These are phyloP conservation scores for Stephania cephalantha DNA, from an alignment of 164 flowering plant species.

Conservation along the genomic window DNA sequence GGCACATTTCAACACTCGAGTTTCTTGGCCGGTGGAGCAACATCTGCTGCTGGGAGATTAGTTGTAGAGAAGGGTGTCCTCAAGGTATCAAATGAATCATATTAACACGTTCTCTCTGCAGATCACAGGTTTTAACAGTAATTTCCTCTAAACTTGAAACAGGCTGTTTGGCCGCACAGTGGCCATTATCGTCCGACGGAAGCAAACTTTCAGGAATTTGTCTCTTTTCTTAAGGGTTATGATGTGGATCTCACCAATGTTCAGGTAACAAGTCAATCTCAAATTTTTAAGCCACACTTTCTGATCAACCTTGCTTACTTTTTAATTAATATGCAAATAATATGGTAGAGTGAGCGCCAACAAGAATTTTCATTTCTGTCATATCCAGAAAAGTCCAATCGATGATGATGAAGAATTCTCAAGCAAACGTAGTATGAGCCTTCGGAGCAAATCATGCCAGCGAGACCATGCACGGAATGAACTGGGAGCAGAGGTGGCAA, in stretches of 20 bases:
- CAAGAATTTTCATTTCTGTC: neutral
- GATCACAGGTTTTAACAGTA: neutral
- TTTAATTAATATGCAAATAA: neutral
- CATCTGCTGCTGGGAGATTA: slow-evolving; percentile 86
- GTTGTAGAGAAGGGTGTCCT: slow-evolving; percentile 60
- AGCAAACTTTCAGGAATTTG: slow-evolving; percentile 76
- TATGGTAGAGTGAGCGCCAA: slow-evolving; percentile 14
- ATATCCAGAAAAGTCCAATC: slow-evolving; percentile 43
- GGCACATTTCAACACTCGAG: slow-evolving; percentile 96
- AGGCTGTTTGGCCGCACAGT: slow-evolving; percentile 99
- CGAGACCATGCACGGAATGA: slow-evolving; percentile 30
- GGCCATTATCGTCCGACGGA: slow-evolving; percentile 95
- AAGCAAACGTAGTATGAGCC: slow-evolving; percentile 24
- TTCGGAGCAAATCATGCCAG: slow-evolving; percentile 40
- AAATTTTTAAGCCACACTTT: neutral
- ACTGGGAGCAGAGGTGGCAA: slow-evolving; percentile 21
- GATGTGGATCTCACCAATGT: slow-evolving; percentile 63
- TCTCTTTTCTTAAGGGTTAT: slow-evolving; percentile 56
- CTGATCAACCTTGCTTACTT: neutral
- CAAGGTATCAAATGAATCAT: slow-evolving; percentile 38
- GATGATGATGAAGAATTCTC: slow-evolving; percentile 45
- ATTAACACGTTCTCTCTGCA: neutral
- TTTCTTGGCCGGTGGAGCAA: slow-evolving; percentile 98
- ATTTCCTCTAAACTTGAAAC: slow-evolving; percentile 7
- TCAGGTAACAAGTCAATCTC: slow-evolving; percentile 38